phyloP scores from a whole-genome alignment of 148 eudicot species.

The Heliosperma pusillum region DNA sequence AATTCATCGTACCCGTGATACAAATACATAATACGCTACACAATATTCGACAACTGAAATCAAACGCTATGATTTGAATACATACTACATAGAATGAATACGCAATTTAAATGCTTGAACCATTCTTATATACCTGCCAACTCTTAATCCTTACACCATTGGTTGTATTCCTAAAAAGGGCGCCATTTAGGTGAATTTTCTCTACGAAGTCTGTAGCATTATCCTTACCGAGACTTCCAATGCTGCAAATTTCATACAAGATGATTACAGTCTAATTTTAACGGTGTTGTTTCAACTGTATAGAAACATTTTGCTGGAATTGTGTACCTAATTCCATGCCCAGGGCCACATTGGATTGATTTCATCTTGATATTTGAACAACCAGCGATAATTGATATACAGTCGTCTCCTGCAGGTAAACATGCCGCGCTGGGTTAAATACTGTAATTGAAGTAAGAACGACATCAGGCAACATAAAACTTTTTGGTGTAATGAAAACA shows the following conservation, averaged over 20 bases:
- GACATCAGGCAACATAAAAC: no score
- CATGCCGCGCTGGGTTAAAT: neutral
- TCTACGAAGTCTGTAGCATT: constrained; percentile 73
- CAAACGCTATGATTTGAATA: neutral
- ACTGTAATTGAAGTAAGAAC: no score
- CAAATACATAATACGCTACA: neutral
- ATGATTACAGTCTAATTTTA: neutral
- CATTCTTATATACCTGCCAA: constrained; percentile 64
- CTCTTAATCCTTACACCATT: constrained; percentile 92
- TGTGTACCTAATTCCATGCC: constrained; percentile 79
- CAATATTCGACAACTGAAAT: neutral
- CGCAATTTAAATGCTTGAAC: neutral
- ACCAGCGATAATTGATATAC: constrained; percentile 79
- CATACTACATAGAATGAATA: no score
- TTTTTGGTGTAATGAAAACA: constrained; percentile 15
- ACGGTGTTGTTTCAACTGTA: neutral
- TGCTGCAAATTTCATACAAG: constrained; percentile 42
- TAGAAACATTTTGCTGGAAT: neutral
- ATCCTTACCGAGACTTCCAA: constrained; percentile 92
- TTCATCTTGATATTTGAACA: constrained; percentile 93
- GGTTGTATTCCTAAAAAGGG: constrained; percentile 59
- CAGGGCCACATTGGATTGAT: constrained; percentile 87
- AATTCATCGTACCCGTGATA: neutral
- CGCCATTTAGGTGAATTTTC: constrained; percentile 61
- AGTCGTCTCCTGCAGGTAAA: constrained; percentile 73